phyloP scores from a whole-genome alignment of 2,329 filamentous ascomycete genomes.

The Ascochyta clinopodiicola region DNA sequence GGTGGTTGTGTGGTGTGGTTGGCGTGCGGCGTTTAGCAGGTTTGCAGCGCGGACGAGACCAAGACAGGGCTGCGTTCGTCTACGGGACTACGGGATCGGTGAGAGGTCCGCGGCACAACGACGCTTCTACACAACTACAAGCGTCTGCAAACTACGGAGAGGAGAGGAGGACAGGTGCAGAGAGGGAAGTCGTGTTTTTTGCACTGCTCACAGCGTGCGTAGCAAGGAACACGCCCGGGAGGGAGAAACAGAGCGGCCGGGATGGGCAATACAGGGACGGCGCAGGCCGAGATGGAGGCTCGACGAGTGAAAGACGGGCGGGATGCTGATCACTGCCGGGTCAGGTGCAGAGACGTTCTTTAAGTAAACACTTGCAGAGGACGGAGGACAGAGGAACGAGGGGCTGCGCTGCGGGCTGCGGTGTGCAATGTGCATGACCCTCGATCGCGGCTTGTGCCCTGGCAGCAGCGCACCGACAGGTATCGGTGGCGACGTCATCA shows the following conservation, averaged over 20 bases:
- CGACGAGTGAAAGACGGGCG: constrained; percentile 22
- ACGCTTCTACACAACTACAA: constrained; percentile 15
- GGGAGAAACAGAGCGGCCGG: constrained; percentile 26
- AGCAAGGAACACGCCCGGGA: constrained; percentile 27
- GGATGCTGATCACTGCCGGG: constrained; percentile 37
- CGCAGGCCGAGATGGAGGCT: constrained; percentile 24
- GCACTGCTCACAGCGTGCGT: constrained; percentile 6
- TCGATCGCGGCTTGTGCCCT: constrained; percentile 12
- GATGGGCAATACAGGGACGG: constrained; percentile 25
- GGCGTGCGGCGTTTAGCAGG: constrained; percentile 32
- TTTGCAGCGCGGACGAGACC: constrained; percentile 30
- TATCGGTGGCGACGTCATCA: constrained; percentile 15
- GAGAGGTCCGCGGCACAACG: constrained; percentile 22
- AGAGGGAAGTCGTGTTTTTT: constrained; percentile 2
- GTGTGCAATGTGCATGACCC: constrained; percentile 15
- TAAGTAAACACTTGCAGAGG: constrained; percentile 18
- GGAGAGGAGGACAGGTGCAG: neutral
- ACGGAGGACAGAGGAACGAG: constrained; percentile 22
- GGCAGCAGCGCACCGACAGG: constrained; percentile 15
- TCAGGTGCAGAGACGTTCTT: constrained; percentile 23
- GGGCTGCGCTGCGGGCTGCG: constrained; percentile 10
- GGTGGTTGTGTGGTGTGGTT: constrained; percentile 23
- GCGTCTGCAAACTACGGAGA: constrained; percentile 2
- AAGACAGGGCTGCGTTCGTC: constrained; percentile 24
- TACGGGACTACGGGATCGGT: constrained; percentile 34